These are phyloP conservation scores for Thymus mandschuricus DNA, from an alignment of 257 asterid genomes.

Conservation along the genomic window DNA sequence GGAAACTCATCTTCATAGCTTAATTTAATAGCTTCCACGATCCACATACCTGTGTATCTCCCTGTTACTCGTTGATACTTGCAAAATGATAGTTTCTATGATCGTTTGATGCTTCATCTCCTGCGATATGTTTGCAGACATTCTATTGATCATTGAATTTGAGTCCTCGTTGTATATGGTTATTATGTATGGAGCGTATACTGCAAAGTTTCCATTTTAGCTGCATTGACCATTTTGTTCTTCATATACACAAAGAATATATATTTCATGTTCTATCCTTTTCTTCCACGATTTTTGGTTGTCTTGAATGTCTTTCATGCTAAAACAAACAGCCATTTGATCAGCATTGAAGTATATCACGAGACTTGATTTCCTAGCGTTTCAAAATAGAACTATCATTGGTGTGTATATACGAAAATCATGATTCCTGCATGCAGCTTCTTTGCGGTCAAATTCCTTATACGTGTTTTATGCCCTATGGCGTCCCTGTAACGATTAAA, in stretches of 20 bases:
- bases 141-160: constrained; percentile 2
- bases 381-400: background rate
- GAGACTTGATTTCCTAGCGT: background rate
- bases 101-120: background rate
- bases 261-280: background rate
- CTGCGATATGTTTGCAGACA: constrained; percentile 10
- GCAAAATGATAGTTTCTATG: background rate
- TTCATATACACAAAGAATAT: background rate
- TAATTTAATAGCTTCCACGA: background rate
- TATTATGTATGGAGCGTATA: background rate
- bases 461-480: constrained; percentile 32
- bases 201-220: background rate
- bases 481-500: background rate
- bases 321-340: background rate
- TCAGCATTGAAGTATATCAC: background rate
- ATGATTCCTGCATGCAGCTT: constrained; percentile 22
- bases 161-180: background rate
- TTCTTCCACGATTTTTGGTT: background rate
- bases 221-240: constrained; percentile 4
- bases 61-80: background rate
- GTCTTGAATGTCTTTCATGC: constrained; percentile 22
- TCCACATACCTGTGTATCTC: background rate
- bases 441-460: constrained; percentile 28
- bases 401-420: constrained; percentile 8
- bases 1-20: constrained; percentile 21